Evolutionary conservation across 179 eudicot species (phyloP), one percentile per base, ranked within the genome.

Genomic region (Heliamphora pulchella): DNA sequence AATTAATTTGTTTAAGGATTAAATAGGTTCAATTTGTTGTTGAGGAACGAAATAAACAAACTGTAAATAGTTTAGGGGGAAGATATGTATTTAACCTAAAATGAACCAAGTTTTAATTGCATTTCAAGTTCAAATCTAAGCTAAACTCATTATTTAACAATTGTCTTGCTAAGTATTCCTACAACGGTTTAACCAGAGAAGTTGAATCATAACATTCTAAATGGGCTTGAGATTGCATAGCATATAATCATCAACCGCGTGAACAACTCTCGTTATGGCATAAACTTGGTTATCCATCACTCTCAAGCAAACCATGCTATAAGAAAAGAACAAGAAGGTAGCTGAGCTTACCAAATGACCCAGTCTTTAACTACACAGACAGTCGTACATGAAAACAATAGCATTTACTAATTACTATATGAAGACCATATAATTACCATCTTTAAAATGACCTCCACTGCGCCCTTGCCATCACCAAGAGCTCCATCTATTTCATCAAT

Each of bases 401-500:
- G 11, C 31, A 9, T 7, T 9, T 11, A 31, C 31, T 31, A 31
- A 31, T 31, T 57, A 44, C 46, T 71, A 22, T 43, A 73, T 31
- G 15, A 77, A 61, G 59, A 31, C 77, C 46, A 67, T 51, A 74
- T 61, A 70, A 75, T 82, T 85, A 94, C 98, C 97, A 94, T 89
- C 79, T 93, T 91, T 54, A 93, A 86, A 82, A 94, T 88, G 79
- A 94, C 87, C 74, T 94, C 98, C 41, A 94, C 94, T 41, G 94
- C 98, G 81, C 98, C 98, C 84, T 93, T 94, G 39, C 98, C 98
- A 80, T 93, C 98, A 84, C 93, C 93, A 73, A 94, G 97, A 75
- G 97, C 97, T 82, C 98, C 98, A 86, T 94, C 98, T 77, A 94
- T 94, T 85, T 94, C 98, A 91, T 94, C 98, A 87, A 94, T 91